Base-by-base conservation (phyloP, 768 basidiomycete species). In the Auricularia cornea region DNA sequence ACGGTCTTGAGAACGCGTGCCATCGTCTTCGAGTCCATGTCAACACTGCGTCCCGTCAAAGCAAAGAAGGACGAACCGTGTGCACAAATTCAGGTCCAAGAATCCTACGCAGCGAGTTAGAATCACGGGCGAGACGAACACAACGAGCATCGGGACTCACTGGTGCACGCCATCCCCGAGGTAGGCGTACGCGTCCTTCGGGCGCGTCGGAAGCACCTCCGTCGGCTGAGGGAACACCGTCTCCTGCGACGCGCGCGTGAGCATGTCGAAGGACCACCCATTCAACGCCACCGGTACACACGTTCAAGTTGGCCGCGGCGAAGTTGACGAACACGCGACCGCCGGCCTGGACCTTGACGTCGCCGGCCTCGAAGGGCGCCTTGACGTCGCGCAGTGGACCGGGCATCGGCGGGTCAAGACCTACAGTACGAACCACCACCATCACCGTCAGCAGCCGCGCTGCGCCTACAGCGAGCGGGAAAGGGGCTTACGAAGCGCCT, bases 1-100 rank as follows among this genome's bases (percentile, higher is more conserved):
- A 65, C 51, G 11, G 52, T 14, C 2, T 76, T 72, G 26, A 86
- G 66, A 28, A 82, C 74, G 31, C 71, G 70, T 30, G 82, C 57
- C 31, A 65, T 40, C 38, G 59, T 62, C 60, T 64, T 3, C 30
- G 64, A 11, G 32, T 32, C 23, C 3, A 16, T 3, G 56, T 26
- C 38, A 62, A 16, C 12, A 32, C 23, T 8, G n/a, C 11, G 44
- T 32, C 14, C 18, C 3, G 14, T 44, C 31, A 29, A 48, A 20
- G 0, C 12, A 18, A 18, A 11, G 38, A 61, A 48, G 31, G 10
- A 28, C 60, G 51, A n/a, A 61, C 61, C 28, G 29, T 57, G 28
- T 62, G 44, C n/a, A 51, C 44, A 28, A 51, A 62, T 11, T 35
- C 52, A n/a, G 57, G 16, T 4, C 52, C 61, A 20, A 54, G 33